Base-by-base conservation (phyloP, 2,329 filamentous ascomycete species). In the Monosporascus sp. region DNA sequence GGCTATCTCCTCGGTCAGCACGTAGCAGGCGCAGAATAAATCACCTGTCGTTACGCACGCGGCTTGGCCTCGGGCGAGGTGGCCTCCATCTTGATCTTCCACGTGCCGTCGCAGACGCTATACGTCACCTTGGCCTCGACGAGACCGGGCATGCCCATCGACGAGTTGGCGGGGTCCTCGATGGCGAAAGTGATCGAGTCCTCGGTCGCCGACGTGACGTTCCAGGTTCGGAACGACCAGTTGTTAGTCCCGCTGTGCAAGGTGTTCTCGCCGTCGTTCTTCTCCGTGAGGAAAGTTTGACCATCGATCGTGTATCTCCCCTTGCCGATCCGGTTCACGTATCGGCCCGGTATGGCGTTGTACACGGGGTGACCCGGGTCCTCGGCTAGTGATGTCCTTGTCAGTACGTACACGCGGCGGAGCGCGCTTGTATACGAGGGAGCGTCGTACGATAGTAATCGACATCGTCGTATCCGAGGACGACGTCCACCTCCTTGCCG, bases 141-240 rank as follows among this genome's bases (percentile, higher is more conserved):
- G 47, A 79, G 71, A 44, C 84, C 84, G 0, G 81, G 77, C 71
- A 88, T 83, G 52, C 83, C 83, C 62, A 77, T 67, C 42, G 80
- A 78, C 48, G 81, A 80, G 65, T 80, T 71, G 46, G 70, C 77
- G n/a, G 75, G 70, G 62, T 88, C 84, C 55, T 79, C 73, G 57
- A 87, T 77, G n/a, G 77, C 76, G 68, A 87, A 88, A 42, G 83
- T 86, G 61, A 88, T 84, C 24, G 81, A 83, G 58, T 78, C 73
- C 20, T 72, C 63, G 9, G 78, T 79, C 55, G 79, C 69, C 2
- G 74, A 72, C 4, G 79, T 76, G 20, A 86, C 78, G 31, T 84
- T 83, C 76, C 82, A 88, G 60, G 80, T 78, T 42, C 81, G 76
- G 67, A 76, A 84, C 44, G 84, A 83, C 79, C 83, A 84, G 57